A percentile compares a stretch with the other conserved stretches of the same genome.
Conservation (phyloP, 2,329 filamentous ascomycete species). For the Fusarium armeniacum region DNA sequence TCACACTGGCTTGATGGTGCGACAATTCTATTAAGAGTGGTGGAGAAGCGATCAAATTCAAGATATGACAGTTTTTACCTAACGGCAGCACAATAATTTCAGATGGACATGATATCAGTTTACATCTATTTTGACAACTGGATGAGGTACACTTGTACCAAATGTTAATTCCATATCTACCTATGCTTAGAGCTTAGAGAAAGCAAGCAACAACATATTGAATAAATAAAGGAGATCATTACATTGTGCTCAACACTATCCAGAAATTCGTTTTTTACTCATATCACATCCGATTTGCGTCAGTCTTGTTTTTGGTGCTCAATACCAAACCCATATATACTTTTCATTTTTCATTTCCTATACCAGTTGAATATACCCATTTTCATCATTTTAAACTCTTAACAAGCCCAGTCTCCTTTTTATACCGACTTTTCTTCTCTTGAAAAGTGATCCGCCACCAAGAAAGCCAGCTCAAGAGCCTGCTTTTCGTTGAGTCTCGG, state of each 20-base stretch:
- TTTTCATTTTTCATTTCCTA: not conserved
- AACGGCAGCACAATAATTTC: constrained; percentile 38
- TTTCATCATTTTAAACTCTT: constrained; percentile 3
- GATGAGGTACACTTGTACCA: not conserved
- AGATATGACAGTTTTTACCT: constrained; percentile 38
- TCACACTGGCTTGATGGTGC: constrained; percentile 56
- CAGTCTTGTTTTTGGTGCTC: not conserved
- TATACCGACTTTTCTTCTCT: constrained; percentile 48
- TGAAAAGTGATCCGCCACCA: constrained; percentile 86
- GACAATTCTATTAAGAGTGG: not conserved
- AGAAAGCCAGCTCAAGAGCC: constrained; percentile 92
- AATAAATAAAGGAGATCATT: constrained; percentile 9
- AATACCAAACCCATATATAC: not conserved
- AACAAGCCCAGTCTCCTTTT: not conserved
- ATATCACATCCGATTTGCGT: not conserved
- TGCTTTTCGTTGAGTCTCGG: constrained; percentile 97
- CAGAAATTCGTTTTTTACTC: too few relatives aligned
- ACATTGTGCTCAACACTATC: not conserved
- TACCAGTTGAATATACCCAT: not conserved
- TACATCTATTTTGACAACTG: constrained; percentile 28
- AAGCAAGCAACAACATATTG: constrained; percentile 22
- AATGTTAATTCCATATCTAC: constrained; percentile 21
- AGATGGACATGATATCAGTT: constrained; percentile 35
- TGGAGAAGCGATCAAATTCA: constrained; percentile 18
- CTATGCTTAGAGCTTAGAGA: constrained; percentile 31